Base-by-base conservation (phyloP, 2,329 filamentous ascomycete genomes). In the Botrytis elliptica region DNA sequence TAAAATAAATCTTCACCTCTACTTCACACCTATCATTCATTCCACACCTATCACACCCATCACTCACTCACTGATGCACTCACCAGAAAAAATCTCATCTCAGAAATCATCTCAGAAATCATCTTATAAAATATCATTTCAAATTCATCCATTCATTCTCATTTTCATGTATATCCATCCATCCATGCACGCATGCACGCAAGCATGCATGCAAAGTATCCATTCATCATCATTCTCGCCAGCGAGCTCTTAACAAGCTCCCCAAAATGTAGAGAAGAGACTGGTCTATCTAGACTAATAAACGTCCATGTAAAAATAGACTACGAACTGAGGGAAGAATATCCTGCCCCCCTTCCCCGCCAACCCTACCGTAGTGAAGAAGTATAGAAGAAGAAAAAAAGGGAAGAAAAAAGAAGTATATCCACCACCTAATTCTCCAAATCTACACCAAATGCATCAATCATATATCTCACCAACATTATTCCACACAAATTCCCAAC, bases 161-260 rank as follows among this genome's bases (percentile, higher is more conserved):
- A 44, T 64, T 44, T 33, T 29, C 62, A 64, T 64, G 29, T n/a
- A 33, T 64, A 44, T 64, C 8, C 38, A 63, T 25, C 20, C 40
- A 49, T n/a, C 9, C n/a, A 36, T n/a, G 49, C 49, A 49, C 9
- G 46, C 29, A 29, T 2, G 29, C 29, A 52, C 12, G 49, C 49
- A n/a, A 1, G 46, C 46, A 12, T 29, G 29, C n/a, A 33, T 46
- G 40, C n/a, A 33, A 18, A 18, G 20, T 16, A 46, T 36, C 40
- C 63, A 66, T 49, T 29, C 64, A 38, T 40, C 65, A 67, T 40
- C 36, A 62, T 62, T 25, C 59, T 62, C 59, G 59, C 59, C 65
- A 67, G 46, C 20, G 29, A 67, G 46, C 64, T 18, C 33, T 16
- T 38, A 63, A 38, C 52, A 57, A 57, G 52, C 52, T 57, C 52